These are phyloP conservation scores for Schrenkiella parvula DNA, from an alignment of 345 rosid species.

Conservation along the genomic window DNA sequence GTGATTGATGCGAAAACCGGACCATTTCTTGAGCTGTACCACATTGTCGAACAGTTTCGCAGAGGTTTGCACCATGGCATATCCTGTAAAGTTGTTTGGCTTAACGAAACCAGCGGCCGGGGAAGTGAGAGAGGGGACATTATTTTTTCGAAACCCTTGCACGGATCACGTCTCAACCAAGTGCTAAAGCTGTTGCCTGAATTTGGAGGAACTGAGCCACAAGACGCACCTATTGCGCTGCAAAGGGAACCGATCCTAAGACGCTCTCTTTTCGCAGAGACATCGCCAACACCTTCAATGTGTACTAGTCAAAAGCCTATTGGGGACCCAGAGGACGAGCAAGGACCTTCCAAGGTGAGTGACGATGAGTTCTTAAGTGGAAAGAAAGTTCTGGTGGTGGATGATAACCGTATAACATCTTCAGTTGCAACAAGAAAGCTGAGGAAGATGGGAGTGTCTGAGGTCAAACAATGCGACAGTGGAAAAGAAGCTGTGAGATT, in stretches of 20 bases:
- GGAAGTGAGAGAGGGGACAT: slow-evolving; percentile 31
- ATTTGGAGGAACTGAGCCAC: slow-evolving; percentile 37
- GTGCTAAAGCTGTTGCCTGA: slow-evolving; percentile 60
- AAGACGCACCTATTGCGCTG: slow-evolving; percentile 9
- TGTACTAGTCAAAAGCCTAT: not conserved
- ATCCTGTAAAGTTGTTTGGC: slow-evolving; percentile 62
- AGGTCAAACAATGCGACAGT: slow-evolving; percentile 39
- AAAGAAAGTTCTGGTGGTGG: slow-evolving; percentile 58
- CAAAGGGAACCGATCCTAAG: slow-evolving; percentile 22
- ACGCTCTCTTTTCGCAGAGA: not conserved
- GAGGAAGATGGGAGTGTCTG: slow-evolving; percentile 45
- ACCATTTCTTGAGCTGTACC: slow-evolving; percentile 35
- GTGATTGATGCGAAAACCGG: slow-evolving; percentile 59
- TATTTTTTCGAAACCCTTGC: slow-evolving; percentile 49
- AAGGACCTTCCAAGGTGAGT: slow-evolving; percentile 4
- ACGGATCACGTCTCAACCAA: slow-evolving; percentile 57
- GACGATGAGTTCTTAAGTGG: slow-evolving; percentile 40
- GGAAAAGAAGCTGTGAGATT: slow-evolving; percentile 54
- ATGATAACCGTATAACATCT: slow-evolving; percentile 36
- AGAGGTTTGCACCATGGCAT: slow-evolving; percentile 28
- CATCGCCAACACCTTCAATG: slow-evolving; percentile 11
- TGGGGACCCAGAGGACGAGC: not conserved
- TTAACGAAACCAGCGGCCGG: slow-evolving; percentile 37
- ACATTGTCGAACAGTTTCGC: slow-evolving; percentile 43
- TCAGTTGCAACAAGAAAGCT: slow-evolving; percentile 28